Evolutionary conservation across 805 yeast species (phyloP), one percentile per base, ranked within the genome.

Genomic region (Metschnikowia amazonensis): DNA sequence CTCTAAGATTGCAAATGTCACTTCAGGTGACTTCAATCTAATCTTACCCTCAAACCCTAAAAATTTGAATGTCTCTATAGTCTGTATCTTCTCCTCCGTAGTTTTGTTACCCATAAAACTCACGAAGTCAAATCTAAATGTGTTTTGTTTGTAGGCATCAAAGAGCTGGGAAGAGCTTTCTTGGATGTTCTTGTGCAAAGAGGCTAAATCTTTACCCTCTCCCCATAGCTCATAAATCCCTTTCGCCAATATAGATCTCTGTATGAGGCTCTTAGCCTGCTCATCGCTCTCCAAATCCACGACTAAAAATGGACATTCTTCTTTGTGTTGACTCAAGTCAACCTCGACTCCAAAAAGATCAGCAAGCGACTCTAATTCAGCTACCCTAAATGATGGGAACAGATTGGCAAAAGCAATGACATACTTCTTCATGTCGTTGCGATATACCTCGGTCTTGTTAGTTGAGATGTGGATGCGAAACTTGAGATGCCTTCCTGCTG

Each of bases 171-270:
- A 55, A 23, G 60, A 76, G 49, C 44, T 62, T 5, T 20, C 18
- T 48, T 68, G 62, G 13, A 82, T 72, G 42, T 66, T 67, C 9
- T 61, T 65, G 58, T 89, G 97, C 31, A 90, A 62, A 29, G 71
- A 75, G 0, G 76, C 82, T 43, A 80, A 60, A 3, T 72, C 67
- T 0, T 50, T 48, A 0, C 94, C 97, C 41, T 72, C 64, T 0
- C 96, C 96, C 88, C 94, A 89, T 3, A 86, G 64, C 56, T 90
- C 96, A 60, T 88, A 94, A 27, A 92, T 80, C 0, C 87, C 87
- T 47, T 82, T 77, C 3, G 84, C 73, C 32, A 92, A 66, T 13
- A 92, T 75, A 2, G 95, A 79, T 50, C 97, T 68, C 35, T 70
- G 67, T 16, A 89, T 70, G 61, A 88, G 74, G 40, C 75, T 69